A percentile compares a stretch with the other conserved stretches of the same genome.
phyloP scores from a whole-genome alignment of 1,139 yeast genomes.

The Yamadazyma oceani region DNA sequence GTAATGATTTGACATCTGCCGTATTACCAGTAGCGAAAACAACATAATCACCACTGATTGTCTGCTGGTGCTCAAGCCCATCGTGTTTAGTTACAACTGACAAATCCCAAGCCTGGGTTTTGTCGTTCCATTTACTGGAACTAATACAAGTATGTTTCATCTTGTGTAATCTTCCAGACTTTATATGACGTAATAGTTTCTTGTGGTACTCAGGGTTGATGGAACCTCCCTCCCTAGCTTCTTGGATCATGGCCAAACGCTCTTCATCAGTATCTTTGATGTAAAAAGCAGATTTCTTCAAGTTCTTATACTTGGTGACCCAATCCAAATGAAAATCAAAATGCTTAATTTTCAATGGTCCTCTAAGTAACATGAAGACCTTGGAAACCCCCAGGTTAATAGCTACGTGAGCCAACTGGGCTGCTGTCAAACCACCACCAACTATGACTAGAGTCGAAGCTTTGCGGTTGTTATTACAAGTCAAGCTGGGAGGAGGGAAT shows the following conservation, averaged over 20 bases:
- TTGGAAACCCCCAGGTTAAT: slow-evolving; percentile 29
- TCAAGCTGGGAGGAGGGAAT: slow-evolving; percentile 22
- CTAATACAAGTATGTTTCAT: slow-evolving; percentile 25
- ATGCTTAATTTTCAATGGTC: slow-evolving; percentile 45
- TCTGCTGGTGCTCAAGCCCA: background rate
- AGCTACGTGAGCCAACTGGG: slow-evolving; percentile 47
- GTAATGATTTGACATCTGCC: slow-evolving; percentile 31
- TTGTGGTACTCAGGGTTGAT: slow-evolving; percentile 48
- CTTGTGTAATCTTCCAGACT: slow-evolving; percentile 27
- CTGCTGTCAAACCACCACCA: slow-evolving; percentile 52
- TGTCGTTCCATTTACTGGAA: slow-evolving; percentile 22
- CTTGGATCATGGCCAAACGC: slow-evolving; percentile 38
- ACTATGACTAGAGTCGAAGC: slow-evolving; percentile 35
- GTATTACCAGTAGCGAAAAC: slow-evolving; percentile 46
- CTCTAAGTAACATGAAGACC: slow-evolving; percentile 38
- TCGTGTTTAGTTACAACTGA: slow-evolving; percentile 11
- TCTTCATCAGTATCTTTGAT: slow-evolving; percentile 45
- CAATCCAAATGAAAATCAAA: slow-evolving; percentile 53
- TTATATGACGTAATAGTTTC: slow-evolving; percentile 29
- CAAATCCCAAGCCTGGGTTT: slow-evolving; percentile 17
- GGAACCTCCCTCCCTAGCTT: slow-evolving; percentile 50
- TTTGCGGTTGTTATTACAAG: slow-evolving; percentile 3
- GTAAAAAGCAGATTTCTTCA: slow-evolving; percentile 44
- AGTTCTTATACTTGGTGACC: slow-evolving; percentile 51
- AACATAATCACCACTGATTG: slow-evolving; percentile 30